phyloP scores from a whole-genome alignment of 2,329 filamentous ascomycete genomes.

The Penicillium paneum region DNA sequence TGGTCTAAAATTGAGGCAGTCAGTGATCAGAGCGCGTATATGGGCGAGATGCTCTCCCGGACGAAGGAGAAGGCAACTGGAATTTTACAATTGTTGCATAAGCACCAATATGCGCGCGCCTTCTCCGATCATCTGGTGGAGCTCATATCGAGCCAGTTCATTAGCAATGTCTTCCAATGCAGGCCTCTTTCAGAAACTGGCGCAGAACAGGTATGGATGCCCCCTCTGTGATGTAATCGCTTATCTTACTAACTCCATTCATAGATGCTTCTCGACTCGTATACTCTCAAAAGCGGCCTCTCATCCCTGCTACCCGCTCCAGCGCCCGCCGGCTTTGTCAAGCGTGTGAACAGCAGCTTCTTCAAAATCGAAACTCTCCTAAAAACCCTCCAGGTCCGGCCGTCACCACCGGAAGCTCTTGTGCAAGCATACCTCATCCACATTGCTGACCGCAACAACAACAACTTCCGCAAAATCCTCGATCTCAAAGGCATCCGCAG shows the following conservation, averaged over 20 bases:
- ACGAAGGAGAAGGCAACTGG: constrained; percentile 70
- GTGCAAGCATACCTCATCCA: constrained; percentile 98
- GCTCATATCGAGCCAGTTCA: constrained; percentile 72
- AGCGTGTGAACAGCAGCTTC: constrained; percentile 81
- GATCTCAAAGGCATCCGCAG: constrained; percentile 86
- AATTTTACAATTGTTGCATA: constrained; percentile 73
- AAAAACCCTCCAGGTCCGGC: constrained; percentile 92
- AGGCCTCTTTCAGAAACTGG: constrained; percentile 89
- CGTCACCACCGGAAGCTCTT: constrained; percentile 85
- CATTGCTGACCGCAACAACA: constrained; percentile 87
- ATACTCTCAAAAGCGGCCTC: constrained; percentile 56
- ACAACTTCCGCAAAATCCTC: constrained; percentile 93
- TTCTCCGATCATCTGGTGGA: constrained; percentile 98
- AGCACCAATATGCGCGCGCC: constrained; percentile 89
- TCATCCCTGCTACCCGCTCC: constrained; percentile 55
- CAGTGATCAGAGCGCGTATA: constrained; percentile 89
- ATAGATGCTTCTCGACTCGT: constrained; percentile 93
- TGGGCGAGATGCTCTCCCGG: constrained; percentile 72
- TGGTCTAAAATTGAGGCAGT: constrained; percentile 94
- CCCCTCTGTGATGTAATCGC: background rate
- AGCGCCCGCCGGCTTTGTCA: constrained; percentile 66
- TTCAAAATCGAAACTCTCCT: constrained; percentile 85
- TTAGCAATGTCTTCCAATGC: constrained; percentile 81
- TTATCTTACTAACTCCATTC: background rate
- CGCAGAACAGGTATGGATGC: constrained; percentile 70